Evolutionary conservation across 2,329 filamentous ascomycete genomes (phyloP), one percentile per base, ranked within the genome.

Genomic region (Diaporthe helianthi): DNA sequence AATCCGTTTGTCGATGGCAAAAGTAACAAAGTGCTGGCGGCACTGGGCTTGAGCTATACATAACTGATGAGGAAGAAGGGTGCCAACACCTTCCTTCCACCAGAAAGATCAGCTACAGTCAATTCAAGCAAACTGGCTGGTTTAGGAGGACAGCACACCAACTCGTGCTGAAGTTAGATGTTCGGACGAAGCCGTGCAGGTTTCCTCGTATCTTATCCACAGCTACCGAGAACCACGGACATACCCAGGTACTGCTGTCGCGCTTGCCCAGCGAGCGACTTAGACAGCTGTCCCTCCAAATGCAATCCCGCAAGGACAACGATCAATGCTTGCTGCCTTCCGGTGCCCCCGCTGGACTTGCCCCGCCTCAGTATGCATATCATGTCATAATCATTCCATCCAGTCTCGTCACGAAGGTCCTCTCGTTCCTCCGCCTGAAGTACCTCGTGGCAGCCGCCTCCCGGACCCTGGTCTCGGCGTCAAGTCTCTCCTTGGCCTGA

Each of bases 381-480:
- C 66, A 69, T 36, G 29, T 46, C 47, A 63, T 38, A 36, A 60
- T 17, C 51, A 52, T 54, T 46, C 33, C 54, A 41, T 67, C 69
- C 53, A 71, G 17, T 19, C 63, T 71, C 41, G 26, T 52, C 26
- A 69, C 63, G 9, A 63, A 19, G 9, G 64, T 87, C 41, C 79
- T 81, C 79, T 87, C 85, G 33, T 83, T 79, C 73, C 80, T 78
- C 73, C 83, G 83, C 68, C 86, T 78, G 74, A 82, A 80, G 75
- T 81, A 85, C 63, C 86, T 76, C 73, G 85, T 83, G 51, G 81
- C 80, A 2, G 87, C 85, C 26, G 84, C 84, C 52, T 83, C 79
- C 22, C 84, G 80, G 69, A 89, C 82, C 36, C 85, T 79, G 49
- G 79, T 81, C 79, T 89, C 87, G 55, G 83, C 81, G 71, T 86